Evolutionary conservation across 305 asterid species (phyloP), one percentile per base, ranked within the genome.

Genomic region (Fraxinus nigra): DNA sequence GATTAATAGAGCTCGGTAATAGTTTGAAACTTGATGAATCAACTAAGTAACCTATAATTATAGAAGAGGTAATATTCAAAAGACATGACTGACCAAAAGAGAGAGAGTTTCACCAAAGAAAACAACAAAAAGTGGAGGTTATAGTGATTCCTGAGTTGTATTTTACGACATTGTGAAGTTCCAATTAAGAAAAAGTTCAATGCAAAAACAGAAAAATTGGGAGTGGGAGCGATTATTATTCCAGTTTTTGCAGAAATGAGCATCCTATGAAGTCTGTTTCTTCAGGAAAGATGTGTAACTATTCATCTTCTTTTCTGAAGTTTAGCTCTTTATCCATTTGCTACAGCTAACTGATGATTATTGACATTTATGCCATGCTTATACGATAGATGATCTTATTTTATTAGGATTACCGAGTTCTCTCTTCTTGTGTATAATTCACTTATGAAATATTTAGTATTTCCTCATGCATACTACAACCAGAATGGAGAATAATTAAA

Each of bases 1-100:
- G 72, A 83, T 78, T 32, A 83, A 56, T 33, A 59, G 16, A 78
- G 54, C 48, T 30, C 4, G 30, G 35, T 7, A 75, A 76, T 59
- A 75, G 26, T 32, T 72, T 70, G 79, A 38, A 43, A 30, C 79
- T 43, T 75, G 72, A 75, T 37, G 10, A 65, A 77, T 77, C 37
- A 51, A 76, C 77, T 13, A 69, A 6, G 56, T 26, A 40, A 7
- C 11, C 6, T 76, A 26, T 28, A 28, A 14, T 30, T 75, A 78
- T 69, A 26, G 61, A 81, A 38, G 81, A 78, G 73, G 77, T 80
- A 63, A 80, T 5, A 63, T 61, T 40, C 81, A 22, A 75, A 28
- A 75, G 24, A 22, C 77, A 26, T 5, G 79, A 9, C 14, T 5
- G 13, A 38, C 59, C 59, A 26, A 75, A n/a, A 35, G n/a, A 20